These are phyloP conservation scores for Raphanus hybrid DNA, from an alignment of 441 rosid genomes.

Conservation along the genomic window DNA sequence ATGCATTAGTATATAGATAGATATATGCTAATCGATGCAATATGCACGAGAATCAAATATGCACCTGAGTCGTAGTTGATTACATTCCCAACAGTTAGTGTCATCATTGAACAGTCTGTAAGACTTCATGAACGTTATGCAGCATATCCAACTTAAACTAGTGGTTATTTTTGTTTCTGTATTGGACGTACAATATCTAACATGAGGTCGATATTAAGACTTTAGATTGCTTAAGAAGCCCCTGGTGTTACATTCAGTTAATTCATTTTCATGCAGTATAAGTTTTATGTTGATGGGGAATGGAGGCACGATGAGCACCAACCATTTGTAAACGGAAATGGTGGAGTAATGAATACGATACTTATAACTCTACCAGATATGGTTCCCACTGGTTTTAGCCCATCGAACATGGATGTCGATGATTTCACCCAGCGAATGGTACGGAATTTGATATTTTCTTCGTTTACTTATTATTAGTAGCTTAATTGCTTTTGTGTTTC, in stretches of 20 bases:
- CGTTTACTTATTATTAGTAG: conserved; percentile 10
- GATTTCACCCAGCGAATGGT: conserved; percentile 55
- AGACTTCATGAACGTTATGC: neutral
- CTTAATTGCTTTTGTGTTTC: conserved; percentile 10
- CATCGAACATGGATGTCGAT: conserved; percentile 85
- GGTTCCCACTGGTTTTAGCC: conserved; percentile 47
- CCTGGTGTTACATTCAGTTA: conserved; percentile 29
- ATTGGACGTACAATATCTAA: neutral
- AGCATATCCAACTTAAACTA: conserved; percentile 3
- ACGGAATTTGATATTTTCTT: conserved; percentile 34
- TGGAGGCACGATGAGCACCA: conserved; percentile 75
- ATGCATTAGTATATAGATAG: conserved; percentile 8
- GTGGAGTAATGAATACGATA: conserved; percentile 74
- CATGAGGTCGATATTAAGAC: neutral
- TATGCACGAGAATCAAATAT: conserved; percentile 23
- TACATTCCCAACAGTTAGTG: conserved; percentile 12
- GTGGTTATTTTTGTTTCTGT: neutral
- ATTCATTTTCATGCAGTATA: conserved; percentile 59
- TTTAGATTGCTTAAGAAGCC: conserved; percentile 17
- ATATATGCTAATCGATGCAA: conserved; percentile 24
- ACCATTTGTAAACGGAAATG: conserved; percentile 58
- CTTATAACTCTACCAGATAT: conserved; percentile 53
- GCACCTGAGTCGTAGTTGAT: conserved; percentile 1
- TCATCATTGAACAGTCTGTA: conserved; percentile 16
- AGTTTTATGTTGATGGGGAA: conserved; percentile 71